A percentile compares a stretch with the other conserved stretches of the same genome.
Conservation (phyloP, 2,329 filamentous ascomycete genomes). For the Taxawa tesnikishii region DNA sequence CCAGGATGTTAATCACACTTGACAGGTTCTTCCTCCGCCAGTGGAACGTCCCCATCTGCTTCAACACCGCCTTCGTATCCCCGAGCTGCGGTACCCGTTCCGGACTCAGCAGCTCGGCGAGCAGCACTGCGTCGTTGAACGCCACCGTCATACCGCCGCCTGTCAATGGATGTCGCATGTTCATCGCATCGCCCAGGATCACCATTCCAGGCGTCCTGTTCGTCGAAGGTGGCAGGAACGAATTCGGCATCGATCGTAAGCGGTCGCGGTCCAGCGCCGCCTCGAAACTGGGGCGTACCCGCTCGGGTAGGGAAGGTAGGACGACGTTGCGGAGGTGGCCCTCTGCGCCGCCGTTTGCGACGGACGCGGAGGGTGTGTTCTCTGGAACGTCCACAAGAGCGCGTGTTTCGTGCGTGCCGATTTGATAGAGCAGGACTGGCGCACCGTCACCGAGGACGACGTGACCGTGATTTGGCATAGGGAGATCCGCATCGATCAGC, state of each 20-base stretch:
- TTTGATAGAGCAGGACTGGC: slow-evolving; percentile 90
- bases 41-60: slow-evolving; percentile 66
- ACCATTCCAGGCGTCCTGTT: slow-evolving; percentile 61
- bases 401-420: slow-evolving; percentile 86
- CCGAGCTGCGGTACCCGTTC: slow-evolving; percentile 54
- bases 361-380: slow-evolving; percentile 58
- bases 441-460: slow-evolving; percentile 69
- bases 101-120: slow-evolving; percentile 63
- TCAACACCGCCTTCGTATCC: slow-evolving; percentile 52
- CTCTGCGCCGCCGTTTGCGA: slow-evolving; percentile 69
- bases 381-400: slow-evolving; percentile 80
- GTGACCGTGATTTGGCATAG: slow-evolving; percentile 65
- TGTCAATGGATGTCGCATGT: slow-evolving; percentile 98
- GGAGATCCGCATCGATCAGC: slow-evolving; percentile 74
- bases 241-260: slow-evolving; percentile 90
- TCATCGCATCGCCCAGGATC: slow-evolving; percentile 85
- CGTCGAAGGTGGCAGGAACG: slow-evolving; percentile 72
- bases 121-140: slow-evolving; percentile 77
- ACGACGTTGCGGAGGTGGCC: slow-evolving; percentile 71
- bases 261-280: slow-evolving; percentile 64
- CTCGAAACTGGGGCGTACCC: slow-evolving; percentile 60
- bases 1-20: slow-evolving; percentile 93
- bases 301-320: slow-evolving; percentile 61
- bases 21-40: slow-evolving; percentile 74
- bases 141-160: slow-evolving; percentile 98